Conservation (phyloP, 2,329 filamentous ascomycete genomes). For the Exophiala sp. region DNA sequence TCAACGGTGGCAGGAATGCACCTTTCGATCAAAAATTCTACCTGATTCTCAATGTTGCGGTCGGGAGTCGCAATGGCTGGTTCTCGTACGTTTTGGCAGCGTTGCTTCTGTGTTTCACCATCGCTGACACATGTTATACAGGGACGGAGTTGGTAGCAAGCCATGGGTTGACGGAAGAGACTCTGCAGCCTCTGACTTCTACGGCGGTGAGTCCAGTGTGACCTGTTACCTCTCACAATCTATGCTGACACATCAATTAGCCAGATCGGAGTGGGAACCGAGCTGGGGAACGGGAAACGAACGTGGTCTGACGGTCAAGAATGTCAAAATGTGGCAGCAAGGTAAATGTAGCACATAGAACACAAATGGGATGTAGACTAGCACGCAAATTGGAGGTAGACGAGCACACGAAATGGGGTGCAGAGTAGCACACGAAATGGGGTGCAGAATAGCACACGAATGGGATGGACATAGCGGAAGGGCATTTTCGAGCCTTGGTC, state of each 20-base stretch:
- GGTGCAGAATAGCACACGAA: constrained; percentile 11
- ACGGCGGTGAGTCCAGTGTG: constrained; percentile 24
- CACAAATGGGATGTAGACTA: constrained; percentile 8
- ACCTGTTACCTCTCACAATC: constrained; percentile 2
- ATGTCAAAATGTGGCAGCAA: constrained; percentile 46
- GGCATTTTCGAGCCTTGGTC: constrained; percentile 11
- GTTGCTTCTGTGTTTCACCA: constrained; percentile 35
- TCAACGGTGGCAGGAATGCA: constrained; percentile 41
- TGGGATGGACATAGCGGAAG: constrained; percentile 11
- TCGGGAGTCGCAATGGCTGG: constrained; percentile 50
- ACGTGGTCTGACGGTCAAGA: constrained; percentile 47
- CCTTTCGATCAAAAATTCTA: constrained; percentile 54
- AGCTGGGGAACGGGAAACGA: constrained; percentile 47
- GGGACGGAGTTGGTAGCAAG: constrained; percentile 38
- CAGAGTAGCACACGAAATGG: constrained; percentile 14
- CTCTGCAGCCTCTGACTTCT: constrained; percentile 34
- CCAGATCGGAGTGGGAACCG: constrained; percentile 39
- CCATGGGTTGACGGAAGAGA: constrained; percentile 27
- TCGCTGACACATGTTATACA: constrained; percentile 27
- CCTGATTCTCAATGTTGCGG: constrained; percentile 51
- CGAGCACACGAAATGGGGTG: constrained; percentile 12
- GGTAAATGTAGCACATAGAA: constrained; percentile 1
- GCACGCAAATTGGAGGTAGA: constrained; percentile 13
- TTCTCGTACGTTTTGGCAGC: constrained; percentile 33
- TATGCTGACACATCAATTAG: constrained; percentile 12